Evolutionary conservation across 2,329 filamentous ascomycete species (phyloP).

Genomic region (Fusarium subglutinans): DNA sequence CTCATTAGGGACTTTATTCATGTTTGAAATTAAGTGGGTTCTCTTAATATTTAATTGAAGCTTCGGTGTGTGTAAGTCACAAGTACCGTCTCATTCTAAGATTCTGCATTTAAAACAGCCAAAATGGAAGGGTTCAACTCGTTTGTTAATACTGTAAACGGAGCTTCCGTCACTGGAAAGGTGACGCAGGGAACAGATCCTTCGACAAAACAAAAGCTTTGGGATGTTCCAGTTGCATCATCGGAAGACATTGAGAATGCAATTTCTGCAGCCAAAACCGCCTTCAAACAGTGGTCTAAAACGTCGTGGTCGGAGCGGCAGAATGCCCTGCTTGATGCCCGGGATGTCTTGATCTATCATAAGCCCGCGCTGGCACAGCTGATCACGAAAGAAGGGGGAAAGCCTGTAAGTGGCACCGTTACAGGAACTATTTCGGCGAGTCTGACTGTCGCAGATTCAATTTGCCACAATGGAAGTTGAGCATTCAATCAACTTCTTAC

Average conservation of each 20-base stretch:
- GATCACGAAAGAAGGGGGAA: neutral
- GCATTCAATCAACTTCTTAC: neutral
- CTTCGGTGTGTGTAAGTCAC: neutral
- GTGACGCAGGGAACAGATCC: neutral
- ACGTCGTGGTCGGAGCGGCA: neutral
- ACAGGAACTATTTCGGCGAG: rapidly evolving
- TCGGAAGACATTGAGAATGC: neutral
- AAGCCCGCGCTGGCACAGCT: neutral
- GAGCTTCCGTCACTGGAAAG: neutral
- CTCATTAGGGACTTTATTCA: neutral
- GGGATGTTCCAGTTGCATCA: slow-evolving; percentile 6
- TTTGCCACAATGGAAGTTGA: neutral
- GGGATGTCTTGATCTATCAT: neutral
- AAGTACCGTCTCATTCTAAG: too few species aligned
- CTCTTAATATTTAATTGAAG: neutral
- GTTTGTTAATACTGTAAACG: neutral
- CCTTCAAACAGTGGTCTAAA: neutral
- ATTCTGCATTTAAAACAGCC: neutral
- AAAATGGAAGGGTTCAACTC: neutral
- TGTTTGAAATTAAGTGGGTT: neutral
- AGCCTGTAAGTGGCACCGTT: neutral
- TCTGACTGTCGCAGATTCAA: neutral
- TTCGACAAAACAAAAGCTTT: neutral
- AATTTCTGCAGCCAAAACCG: neutral
- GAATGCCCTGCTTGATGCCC: neutral